Base-by-base conservation (phyloP, 169 alveolate species). In the Cyclospora cayetanensis region DNA sequence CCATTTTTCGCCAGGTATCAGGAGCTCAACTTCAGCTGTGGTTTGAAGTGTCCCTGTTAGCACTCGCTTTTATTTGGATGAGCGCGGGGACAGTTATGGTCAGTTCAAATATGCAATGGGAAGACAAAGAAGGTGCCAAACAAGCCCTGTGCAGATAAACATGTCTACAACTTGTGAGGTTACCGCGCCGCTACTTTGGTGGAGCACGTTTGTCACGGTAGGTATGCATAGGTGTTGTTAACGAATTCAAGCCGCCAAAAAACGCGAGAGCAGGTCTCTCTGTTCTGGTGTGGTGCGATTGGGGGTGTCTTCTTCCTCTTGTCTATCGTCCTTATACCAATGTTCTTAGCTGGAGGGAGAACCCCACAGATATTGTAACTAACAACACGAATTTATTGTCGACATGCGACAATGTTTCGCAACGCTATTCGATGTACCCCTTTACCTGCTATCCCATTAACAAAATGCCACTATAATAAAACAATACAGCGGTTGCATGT, bases 161-260 rank as follows among this genome's bases (percentile, higher is more conserved):
- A 74, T 90, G 90, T 90, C 93, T 31, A 76, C 93, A 29, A 90
- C 93, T 1, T 90, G 93, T 72, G 93, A 90, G 60, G 68, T 65
- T 4, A 90, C 93, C 43, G 90, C 89, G 11, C 93, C 93, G n/a
- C 42, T 76, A 39, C 83, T 82, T n/a, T 90, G 93, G 93, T 90
- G 93, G 93, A 55, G 90, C 76, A 83, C 84, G 43, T 90, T 90
- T 39, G 55, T 90, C 39, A 66, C 93, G 74, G 93, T 90, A 90
- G 29, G 93, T 37, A 35, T 35, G 50, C 18, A 53, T 12, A 53
- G 20, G 34, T n/a, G 70, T 43, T 18, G 35, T 7, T 31, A 25
- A 43, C 41, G 27, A 37, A 35, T 29, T 22, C 46, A 9, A 77
- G 7, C 35, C 41, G 35, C 88, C 46, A 77, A n/a, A 20, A n/a